Percentiles rank a stretch among this genome's conserved stretches.
Evolutionary conservation across 2,329 filamentous ascomycete species (phyloP).

Genomic region (Microsporum ferrugineum): DNA sequence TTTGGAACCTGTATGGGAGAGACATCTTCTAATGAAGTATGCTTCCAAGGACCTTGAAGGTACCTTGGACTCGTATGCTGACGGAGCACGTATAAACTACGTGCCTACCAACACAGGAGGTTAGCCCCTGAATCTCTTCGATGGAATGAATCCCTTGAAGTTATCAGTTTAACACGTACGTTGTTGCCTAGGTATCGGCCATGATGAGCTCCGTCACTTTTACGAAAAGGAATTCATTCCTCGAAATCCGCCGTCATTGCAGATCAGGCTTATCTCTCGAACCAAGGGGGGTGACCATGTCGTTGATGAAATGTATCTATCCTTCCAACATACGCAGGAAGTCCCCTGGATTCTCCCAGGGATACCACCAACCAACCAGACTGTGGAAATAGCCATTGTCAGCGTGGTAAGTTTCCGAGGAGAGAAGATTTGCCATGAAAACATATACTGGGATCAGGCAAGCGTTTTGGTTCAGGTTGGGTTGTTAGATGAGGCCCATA

Average conservation of each 20-base stretch:
- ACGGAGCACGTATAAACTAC: conserved; percentile 20
- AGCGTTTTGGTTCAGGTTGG: conserved; percentile 50
- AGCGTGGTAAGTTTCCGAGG: conserved; percentile 45
- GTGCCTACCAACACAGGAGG: conserved; percentile 27
- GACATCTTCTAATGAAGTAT: conserved; percentile 18
- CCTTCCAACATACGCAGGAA: conserved; percentile 46
- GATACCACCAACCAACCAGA: conserved; percentile 44
- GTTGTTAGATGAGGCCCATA: conserved; percentile 43
- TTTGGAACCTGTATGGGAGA: conserved; percentile 23
- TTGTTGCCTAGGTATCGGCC: conserved; percentile 27
- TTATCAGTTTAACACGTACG: not conserved
- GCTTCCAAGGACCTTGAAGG: conserved; percentile 24
- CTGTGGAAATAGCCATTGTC: conserved; percentile 47
- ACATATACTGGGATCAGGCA: conserved; percentile 54
- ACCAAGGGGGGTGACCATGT: conserved; percentile 48
- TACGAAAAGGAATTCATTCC: conserved; percentile 48
- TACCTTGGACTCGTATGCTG: conserved; percentile 22
- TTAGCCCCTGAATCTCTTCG: conserved; percentile 16
- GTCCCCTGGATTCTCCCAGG: conserved; percentile 51
- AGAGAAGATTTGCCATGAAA: conserved; percentile 42
- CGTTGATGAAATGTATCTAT: conserved; percentile 49
- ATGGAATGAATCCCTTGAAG: not conserved
- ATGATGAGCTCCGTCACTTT: conserved; percentile 37
- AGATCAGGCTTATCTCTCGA: conserved; percentile 45
- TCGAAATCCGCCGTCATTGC: conserved; percentile 40